Evolutionary conservation across 1,139 yeast genomes (phyloP).

Genomic region (Saccharomyces hybrid): DNA sequence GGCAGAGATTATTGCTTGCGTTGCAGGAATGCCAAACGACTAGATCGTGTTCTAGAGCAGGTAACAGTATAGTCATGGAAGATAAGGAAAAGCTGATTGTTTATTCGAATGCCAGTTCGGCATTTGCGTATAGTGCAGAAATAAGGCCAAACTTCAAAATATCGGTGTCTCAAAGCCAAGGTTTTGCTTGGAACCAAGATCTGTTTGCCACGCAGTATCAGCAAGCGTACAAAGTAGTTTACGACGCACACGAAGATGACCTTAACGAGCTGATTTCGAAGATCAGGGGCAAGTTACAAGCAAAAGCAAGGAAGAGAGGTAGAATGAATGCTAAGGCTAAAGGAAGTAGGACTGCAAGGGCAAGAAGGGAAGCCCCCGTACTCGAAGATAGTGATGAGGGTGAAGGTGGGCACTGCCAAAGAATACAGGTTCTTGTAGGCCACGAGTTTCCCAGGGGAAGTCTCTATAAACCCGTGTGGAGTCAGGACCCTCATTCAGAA

Average conservation of each 20-base stretch:
- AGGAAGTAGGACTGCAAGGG: not conserved
- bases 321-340: slow-evolving; percentile 8
- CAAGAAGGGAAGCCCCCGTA: not conserved
- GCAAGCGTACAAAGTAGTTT: slow-evolving; percentile 28
- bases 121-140: slow-evolving; percentile 8
- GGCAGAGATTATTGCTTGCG: not conserved
- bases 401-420: not conserved
- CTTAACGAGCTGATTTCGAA: slow-evolving; percentile 12
- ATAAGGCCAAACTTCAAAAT: slow-evolving; percentile 14
- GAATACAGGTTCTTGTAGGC: not conserved
- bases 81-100: not conserved
- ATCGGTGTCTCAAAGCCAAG: slow-evolving; percentile 26
- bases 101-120: slow-evolving; percentile 5
- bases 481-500: not conserved
- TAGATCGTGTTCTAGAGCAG: not conserved
- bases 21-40: not conserved
- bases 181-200: slow-evolving; percentile 31
- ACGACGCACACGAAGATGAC: slow-evolving; percentile 26
- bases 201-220: slow-evolving; percentile 29
- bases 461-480: not conserved
- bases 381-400: not conserved
- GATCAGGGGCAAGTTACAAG: not conserved
- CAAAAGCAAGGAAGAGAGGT: slow-evolving; percentile 10
- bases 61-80: not conserved
- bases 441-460: not conserved